phyloP scores from a whole-genome alignment of 169 alveolate genomes.

The Eimeria necatrix region DNA sequence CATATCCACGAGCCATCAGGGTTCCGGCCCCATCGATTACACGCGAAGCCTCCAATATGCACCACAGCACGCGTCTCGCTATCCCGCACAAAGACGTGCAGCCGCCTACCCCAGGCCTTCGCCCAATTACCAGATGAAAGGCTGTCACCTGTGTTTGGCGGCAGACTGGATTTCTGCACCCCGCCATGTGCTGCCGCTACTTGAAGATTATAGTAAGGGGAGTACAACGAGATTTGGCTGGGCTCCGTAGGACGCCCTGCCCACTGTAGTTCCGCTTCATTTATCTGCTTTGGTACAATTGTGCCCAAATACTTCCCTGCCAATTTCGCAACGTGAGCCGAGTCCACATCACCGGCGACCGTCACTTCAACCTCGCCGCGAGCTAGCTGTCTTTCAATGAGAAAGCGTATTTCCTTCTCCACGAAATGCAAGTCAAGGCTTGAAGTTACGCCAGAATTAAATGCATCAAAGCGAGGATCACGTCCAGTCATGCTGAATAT shows the following conservation, averaged over 20 bases:
- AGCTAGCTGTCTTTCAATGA: conserved; percentile 10
- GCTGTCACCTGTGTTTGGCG: not conserved
- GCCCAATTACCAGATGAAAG: conserved; percentile 62
- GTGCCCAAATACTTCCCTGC: conserved; percentile 71
- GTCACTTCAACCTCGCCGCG: conserved; percentile 64
- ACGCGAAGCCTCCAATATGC: conserved; percentile 89
- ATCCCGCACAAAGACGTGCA: conserved; percentile 82
- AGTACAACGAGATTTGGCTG: conserved; percentile 2
- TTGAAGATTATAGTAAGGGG: conserved; percentile 50
- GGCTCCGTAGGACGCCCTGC: not conserved
- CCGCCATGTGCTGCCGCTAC: not conserved
- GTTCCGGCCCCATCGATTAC: conserved; percentile 89
- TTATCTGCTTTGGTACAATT: not conserved
- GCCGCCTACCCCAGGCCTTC: conserved; percentile 66
- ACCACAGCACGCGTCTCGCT: conserved; percentile 90
- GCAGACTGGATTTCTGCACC: conserved; percentile 19
- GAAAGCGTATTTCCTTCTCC: conserved; percentile 50
- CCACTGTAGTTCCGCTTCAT: not conserved
- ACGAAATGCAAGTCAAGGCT: conserved; percentile 33
- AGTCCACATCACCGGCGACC: conserved; percentile 76
- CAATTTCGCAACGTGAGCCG: conserved; percentile 33
- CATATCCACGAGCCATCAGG: conserved; percentile 88
- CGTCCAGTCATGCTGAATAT: conserved; percentile 68
- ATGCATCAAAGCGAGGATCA: conserved; percentile 73
- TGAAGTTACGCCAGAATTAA: conserved; percentile 52